Conservation (phyloP, 371 early-diverging fungal genomes). For the Mucor circinelloides region DNA sequence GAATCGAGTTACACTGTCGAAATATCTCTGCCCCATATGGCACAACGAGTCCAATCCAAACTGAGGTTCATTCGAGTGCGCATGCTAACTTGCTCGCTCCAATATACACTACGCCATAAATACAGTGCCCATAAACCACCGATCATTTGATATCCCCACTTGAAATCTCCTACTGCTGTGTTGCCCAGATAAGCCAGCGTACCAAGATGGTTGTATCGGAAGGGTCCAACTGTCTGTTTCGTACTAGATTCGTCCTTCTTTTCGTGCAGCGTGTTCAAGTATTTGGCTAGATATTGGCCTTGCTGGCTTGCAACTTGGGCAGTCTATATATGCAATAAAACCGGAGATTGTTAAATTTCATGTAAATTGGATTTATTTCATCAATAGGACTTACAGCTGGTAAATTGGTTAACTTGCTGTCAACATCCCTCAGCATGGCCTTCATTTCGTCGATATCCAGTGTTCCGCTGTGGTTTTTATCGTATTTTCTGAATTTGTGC, state of each 20-base stretch:
- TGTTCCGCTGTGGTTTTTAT: slow-evolving; percentile 57
- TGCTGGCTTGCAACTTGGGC: slow-evolving; percentile 93
- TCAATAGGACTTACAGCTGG: slow-evolving; percentile 69
- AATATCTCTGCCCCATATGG: slow-evolving; percentile 48
- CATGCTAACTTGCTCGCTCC: slow-evolving; percentile 62
- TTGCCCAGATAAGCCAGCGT: slow-evolving; percentile 84
- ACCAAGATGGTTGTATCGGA: slow-evolving; percentile 76
- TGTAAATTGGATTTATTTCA: not conserved
- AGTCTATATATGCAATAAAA: slow-evolving; percentile 45
- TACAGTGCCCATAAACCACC: slow-evolving; percentile 66
- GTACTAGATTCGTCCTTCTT: slow-evolving; percentile 10
- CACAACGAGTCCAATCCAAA: slow-evolving; percentile 49
- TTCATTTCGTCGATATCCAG: slow-evolving; percentile 68
- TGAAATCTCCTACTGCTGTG: slow-evolving; percentile 71
- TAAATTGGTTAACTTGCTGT: slow-evolving; percentile 69
- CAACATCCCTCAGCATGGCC: slow-evolving; percentile 59
- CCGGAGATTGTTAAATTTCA: not conserved
- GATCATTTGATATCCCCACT: slow-evolving; percentile 55
- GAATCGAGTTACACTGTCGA: slow-evolving; percentile 28
- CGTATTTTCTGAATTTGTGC: slow-evolving; percentile 61
- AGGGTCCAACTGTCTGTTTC: slow-evolving; percentile 45
- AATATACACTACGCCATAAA: slow-evolving; percentile 70
- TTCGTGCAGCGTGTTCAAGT: slow-evolving; percentile 45
- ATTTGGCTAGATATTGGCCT: slow-evolving; percentile 68
- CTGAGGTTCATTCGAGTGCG: slow-evolving; percentile 48